Percentiles rank a stretch among this genome's conserved stretches.
phyloP scores from a whole-genome alignment of 2,329 filamentous ascomycete genomes.

The Aureobasidium sp. region DNA sequence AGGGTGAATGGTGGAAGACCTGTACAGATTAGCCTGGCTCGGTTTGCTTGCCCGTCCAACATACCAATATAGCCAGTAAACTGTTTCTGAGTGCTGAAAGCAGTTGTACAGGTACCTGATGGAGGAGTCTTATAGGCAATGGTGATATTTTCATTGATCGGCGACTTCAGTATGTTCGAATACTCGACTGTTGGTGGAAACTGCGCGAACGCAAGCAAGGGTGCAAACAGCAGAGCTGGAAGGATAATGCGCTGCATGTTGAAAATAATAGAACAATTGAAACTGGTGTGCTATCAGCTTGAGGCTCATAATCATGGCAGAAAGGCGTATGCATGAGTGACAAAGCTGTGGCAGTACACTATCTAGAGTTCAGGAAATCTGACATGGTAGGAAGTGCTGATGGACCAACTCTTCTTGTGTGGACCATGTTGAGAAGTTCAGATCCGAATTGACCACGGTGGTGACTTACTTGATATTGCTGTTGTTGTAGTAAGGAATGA shows the following conservation, averaged over 20 bases:
- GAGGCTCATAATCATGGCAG: too few species aligned
- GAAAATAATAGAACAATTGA: not conserved
- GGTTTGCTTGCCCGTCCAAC: not conserved
- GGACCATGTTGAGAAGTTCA: too few species aligned
- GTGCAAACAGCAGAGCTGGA: not conserved
- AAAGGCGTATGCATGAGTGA: too few species aligned
- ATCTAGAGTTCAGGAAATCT: too few species aligned
- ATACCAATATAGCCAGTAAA: constrained; percentile 60
- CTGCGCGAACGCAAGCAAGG: constrained; percentile 27
- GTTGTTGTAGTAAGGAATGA: too few species aligned
- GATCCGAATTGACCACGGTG: too few species aligned
- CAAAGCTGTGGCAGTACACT: too few species aligned
- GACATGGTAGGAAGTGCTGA: too few species aligned
- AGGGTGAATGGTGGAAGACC: constrained; percentile 42
- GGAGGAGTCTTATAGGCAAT: constrained; percentile 61
- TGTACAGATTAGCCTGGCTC: not conserved
- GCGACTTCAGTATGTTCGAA: constrained; percentile 52
- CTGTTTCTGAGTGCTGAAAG: constrained; percentile 59
- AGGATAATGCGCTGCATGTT: not conserved
- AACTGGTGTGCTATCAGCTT: too few species aligned
- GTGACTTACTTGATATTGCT: not conserved
- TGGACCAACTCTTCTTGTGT: too few species aligned
- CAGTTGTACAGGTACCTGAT: constrained; percentile 56
- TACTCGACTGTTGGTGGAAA: constrained; percentile 34
- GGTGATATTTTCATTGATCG: constrained; percentile 56